Evolutionary conservation across 805 yeast species (phyloP).

Genomic region (Candida pseudofarinosa): DNA sequence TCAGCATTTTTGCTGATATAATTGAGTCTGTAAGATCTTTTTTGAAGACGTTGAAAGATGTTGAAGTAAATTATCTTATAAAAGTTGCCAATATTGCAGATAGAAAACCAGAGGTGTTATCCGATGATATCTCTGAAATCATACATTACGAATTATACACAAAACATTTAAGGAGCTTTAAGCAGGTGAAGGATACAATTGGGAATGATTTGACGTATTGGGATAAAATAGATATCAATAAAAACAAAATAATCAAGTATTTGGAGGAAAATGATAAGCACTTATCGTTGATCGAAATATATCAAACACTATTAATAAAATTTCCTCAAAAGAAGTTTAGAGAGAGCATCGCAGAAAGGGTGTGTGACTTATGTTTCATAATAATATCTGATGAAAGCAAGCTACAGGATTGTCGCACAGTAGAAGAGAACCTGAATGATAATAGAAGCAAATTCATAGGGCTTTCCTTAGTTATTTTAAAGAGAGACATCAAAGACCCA

Average conservation of each 20-base stretch:
- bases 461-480: constrained; percentile 3
- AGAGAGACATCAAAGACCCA: constrained; percentile 15
- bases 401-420: background rate
- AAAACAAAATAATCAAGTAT: constrained; percentile 2
- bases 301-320: background rate
- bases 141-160: constrained; percentile 4
- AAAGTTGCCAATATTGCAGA: background rate
- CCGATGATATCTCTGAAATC: constrained; percentile 5
- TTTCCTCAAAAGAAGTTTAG: background rate
- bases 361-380: constrained; percentile 5
- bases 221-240: constrained; percentile 7
- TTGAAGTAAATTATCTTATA: background rate
- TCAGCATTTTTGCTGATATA: background rate
- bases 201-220: constrained; percentile 11
- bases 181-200: background rate
- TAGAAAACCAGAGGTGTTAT: background rate
- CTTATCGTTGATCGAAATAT: background rate
- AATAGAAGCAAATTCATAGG: background rate
- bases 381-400: constrained; percentile 1
- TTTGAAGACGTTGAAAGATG: background rate
- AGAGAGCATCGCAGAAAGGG: constrained; percentile 1
- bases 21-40: background rate
- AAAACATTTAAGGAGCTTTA: background rate
- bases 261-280: background rate
- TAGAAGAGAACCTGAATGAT: background rate